These are phyloP conservation scores for Ophiocordyceps robertsii DNA, from an alignment of 2,329 filamentous ascomycete species.

Conservation along the genomic window DNA sequence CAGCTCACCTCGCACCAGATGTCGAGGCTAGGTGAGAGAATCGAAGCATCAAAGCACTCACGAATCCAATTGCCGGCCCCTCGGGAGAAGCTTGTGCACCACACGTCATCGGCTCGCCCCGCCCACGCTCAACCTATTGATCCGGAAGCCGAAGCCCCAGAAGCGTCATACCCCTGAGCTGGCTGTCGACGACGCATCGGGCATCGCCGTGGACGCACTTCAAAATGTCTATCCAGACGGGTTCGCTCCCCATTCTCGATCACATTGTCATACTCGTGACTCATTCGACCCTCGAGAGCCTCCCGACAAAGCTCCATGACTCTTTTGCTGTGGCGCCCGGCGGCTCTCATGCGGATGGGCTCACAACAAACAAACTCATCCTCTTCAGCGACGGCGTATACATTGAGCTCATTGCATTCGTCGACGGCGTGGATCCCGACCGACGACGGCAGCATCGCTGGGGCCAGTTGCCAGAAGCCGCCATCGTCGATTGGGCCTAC, in stretches of 20 bases:
- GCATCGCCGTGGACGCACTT: no score
- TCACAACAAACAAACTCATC: conserved; percentile 48
- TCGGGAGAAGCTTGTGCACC: no score
- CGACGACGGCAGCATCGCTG: conserved; percentile 40
- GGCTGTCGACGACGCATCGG: no score
- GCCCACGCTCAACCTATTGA: no score
- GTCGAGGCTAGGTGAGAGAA: no score
- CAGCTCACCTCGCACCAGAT: no score
- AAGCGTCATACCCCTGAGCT: no score
- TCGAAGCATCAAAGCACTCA: no score
- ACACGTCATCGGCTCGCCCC: no score
- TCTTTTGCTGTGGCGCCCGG: conserved; percentile 46
- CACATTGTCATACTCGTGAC: conserved; percentile 53
- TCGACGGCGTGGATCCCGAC: conserved; percentile 26
- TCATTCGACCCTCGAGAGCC: conserved; percentile 26
- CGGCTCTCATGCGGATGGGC: conserved; percentile 45
- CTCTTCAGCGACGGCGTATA: conserved; percentile 51
- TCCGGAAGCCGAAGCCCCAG: no score
- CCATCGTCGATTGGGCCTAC: conserved; percentile 48
- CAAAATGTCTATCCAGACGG: conserved; percentile 4
- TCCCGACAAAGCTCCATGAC: conserved; percentile 35
- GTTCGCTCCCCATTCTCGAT: conserved; percentile 30
- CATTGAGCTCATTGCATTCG: conserved; percentile 52
- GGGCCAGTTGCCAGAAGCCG: conserved; percentile 35
- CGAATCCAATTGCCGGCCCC: no score